phyloP scores from a whole-genome alignment of 2,329 filamentous ascomycete species.

The Talaromyces pinophilus region DNA sequence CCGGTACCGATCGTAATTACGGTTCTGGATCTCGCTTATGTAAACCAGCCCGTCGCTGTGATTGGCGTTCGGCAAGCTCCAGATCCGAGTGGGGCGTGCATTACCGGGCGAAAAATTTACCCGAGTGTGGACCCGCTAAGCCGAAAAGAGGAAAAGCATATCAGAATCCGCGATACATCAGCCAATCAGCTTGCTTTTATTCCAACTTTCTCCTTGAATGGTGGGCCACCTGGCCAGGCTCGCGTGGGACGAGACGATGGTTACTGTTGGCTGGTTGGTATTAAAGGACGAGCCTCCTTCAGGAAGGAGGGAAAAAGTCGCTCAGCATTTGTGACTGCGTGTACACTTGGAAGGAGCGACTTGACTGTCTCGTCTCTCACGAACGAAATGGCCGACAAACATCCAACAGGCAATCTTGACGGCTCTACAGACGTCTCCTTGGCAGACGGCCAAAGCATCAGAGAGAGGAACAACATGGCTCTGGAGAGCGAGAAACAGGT shows the following conservation, averaged over 20 bases:
- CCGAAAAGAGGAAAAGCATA: background rate
- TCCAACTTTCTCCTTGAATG: background rate
- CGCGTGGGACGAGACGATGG: background rate
- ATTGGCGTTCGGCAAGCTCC: background rate
- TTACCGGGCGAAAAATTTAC: background rate
- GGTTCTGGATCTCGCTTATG: background rate
- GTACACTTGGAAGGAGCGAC: background rate
- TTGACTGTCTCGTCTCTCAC: background rate
- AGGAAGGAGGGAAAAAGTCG: background rate
- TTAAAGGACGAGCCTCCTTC: conserved; percentile 1
- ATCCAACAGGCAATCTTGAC: background rate
- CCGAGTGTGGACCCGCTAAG: background rate
- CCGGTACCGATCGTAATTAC: background rate
- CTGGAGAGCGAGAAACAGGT: background rate
- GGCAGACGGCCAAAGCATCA: conserved; percentile 4
- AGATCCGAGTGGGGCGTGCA: background rate
- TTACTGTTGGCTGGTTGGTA: no score
- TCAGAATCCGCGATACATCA: background rate
- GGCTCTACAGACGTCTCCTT: conserved; percentile 12
- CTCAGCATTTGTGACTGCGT: background rate
- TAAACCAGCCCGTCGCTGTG: background rate
- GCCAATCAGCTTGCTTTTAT: background rate
- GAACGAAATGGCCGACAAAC: background rate
- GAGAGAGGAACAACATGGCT: background rate
- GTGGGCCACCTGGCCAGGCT: background rate